Evolutionary conservation across 2,329 filamentous ascomycete genomes (phyloP).

Genomic region (Aspergillus ruber): DNA sequence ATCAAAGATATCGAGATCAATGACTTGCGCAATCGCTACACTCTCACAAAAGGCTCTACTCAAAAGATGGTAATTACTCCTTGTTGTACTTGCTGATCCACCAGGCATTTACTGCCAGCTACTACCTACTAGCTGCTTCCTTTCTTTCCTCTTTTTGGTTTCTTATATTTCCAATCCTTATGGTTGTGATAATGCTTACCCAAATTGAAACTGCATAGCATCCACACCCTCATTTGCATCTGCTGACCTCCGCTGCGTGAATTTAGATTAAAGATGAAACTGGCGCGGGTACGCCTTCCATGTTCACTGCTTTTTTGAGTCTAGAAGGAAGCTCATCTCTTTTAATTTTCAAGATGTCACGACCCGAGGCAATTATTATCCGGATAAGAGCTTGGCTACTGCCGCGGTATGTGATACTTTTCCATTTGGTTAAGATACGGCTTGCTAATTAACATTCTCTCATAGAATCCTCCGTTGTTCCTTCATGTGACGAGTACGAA

Average conservation of each 20-base stretch:
- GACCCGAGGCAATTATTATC: constrained; percentile 91
- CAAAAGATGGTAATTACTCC: constrained; percentile 99
- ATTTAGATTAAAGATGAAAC: constrained; percentile 99
- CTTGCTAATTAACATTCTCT: neutral
- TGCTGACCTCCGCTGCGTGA: constrained; percentile 87
- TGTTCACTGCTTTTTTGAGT: constrained; percentile 36
- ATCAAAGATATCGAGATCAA: constrained; percentile 99
- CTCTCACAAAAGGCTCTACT: constrained; percentile 91
- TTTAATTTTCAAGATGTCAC: constrained; percentile 83
- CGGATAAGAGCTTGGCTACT: constrained; percentile 96
- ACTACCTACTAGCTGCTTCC: constrained; percentile 29
- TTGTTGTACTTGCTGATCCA: constrained; percentile 62
- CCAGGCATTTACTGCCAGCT: constrained; percentile 40
- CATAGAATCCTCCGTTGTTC: constrained; percentile 83
- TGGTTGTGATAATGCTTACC: constrained; percentile 64
- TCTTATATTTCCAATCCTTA: constrained; percentile 23
- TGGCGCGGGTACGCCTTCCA: constrained; percentile 87
- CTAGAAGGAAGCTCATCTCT: constrained; percentile 56
- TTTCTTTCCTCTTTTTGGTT: constrained; percentile 27
- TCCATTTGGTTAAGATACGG: neutral
- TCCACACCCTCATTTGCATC: constrained; percentile 66
- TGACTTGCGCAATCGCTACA: constrained; percentile 91
- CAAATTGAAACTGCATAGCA: constrained; percentile 55
- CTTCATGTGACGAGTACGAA: constrained; percentile 90
- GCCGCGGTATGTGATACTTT: constrained; percentile 61